Conservation (phyloP, 306 rosid species). For the Geum urbanum region DNA sequence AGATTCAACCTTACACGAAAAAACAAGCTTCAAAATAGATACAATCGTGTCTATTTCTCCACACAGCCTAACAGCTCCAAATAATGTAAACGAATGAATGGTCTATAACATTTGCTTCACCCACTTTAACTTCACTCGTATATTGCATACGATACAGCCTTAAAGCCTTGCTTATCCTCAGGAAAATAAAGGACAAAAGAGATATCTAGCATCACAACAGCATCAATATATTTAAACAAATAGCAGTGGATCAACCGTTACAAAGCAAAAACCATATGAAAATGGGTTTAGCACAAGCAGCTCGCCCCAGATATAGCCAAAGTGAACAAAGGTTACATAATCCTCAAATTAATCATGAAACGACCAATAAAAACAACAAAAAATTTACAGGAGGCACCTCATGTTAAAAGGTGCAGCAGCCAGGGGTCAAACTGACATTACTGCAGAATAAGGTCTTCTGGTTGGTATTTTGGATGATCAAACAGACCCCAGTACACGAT, state of each 20-base stretch:
- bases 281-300: constrained; percentile 14
- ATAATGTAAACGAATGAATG: background rate
- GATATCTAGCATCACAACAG: background rate
- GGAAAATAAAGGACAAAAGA: background rate
- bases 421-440: constrained; percentile 8
- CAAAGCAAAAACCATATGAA: constrained; percentile 19
- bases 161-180: background rate
- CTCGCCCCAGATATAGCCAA: constrained; percentile 24
- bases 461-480: constrained; percentile 19
- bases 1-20: no score
- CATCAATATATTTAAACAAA: background rate
- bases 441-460: constrained; percentile 17
- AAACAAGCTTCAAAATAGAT: background rate
- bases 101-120: background rate
- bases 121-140: background rate
- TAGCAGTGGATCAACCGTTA: constrained; percentile 15
- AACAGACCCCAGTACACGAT: constrained; percentile 14
- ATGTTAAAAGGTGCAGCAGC: constrained; percentile 21
- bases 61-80: background rate
- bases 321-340: constrained; percentile 15
- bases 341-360: constrained; percentile 19
- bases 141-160: no score
- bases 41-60: background rate
- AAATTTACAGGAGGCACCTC: constrained; percentile 44
- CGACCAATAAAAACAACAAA: constrained; percentile 36